Evolutionary conservation across 306 rosid species (phyloP).

Genomic region (Hylodesmum podocarpum): DNA sequence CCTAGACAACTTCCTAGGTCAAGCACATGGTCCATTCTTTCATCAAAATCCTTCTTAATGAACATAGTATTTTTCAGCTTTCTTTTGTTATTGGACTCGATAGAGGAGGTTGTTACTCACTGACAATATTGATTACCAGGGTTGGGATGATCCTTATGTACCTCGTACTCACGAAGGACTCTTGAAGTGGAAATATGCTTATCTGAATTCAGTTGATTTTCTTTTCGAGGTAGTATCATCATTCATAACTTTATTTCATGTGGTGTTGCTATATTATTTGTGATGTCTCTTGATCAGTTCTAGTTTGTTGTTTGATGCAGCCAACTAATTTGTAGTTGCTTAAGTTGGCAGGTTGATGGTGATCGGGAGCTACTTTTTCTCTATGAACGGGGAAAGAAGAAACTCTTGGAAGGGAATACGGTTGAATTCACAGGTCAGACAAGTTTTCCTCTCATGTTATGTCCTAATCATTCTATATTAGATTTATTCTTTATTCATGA

Average conservation of each 20-base stretch:
- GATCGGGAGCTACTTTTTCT: conserved; percentile 70
- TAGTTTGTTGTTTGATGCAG: conserved; percentile 24
- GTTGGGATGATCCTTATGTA: conserved; percentile 98
- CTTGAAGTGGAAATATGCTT: conserved; percentile 90
- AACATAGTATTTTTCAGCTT: neutral
- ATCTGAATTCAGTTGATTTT: conserved; percentile 95
- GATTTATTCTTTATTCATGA: neutral
- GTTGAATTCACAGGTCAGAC: conserved; percentile 76
- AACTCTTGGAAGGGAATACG: conserved; percentile 83
- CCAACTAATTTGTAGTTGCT: conserved; percentile 35
- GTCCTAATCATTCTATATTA: neutral
- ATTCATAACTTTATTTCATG: conserved; percentile 9
- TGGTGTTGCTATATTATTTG: conserved; percentile 28
- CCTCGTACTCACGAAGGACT: conserved; percentile 99
- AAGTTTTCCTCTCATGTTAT: conserved; percentile 12
- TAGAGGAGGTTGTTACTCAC: conserved; percentile 19
- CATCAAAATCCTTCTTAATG: conserved; percentile 22
- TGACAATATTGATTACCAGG: conserved; percentile 53
- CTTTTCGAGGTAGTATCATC: conserved; percentile 75
- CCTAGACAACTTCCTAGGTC: conserved; percentile 6
- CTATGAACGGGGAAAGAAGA: conserved; percentile 90
- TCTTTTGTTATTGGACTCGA: conserved; percentile 14
- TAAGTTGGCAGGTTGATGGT: conserved; percentile 64
- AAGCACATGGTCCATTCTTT: conserved; percentile 21
- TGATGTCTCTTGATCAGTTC: neutral